These are phyloP conservation scores for Sutorius australiensis DNA, from an alignment of 768 basidiomycete genomes.

Conservation along the genomic window DNA sequence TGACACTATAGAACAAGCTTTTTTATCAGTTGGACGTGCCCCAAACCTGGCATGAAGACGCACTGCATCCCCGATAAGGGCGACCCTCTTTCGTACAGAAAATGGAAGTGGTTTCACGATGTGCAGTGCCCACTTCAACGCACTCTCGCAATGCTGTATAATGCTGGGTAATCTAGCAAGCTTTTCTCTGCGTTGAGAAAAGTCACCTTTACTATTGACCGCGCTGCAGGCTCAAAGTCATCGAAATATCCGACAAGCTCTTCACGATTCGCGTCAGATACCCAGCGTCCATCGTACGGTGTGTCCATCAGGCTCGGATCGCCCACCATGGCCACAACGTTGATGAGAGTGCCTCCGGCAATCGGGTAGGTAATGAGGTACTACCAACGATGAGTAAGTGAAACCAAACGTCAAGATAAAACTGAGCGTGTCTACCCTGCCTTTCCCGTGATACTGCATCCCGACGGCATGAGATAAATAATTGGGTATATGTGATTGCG, in stretches of 20 bases:
- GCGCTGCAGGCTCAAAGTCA: conserved; percentile 36
- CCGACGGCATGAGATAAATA: conserved; percentile 5
- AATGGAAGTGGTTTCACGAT: conserved; percentile 38
- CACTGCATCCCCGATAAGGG: conserved; percentile 51
- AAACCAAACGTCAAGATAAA: neutral
- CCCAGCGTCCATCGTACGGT: conserved; percentile 31
- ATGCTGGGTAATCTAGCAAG: neutral
- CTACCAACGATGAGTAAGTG: conserved; percentile 21
- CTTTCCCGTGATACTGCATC: conserved; percentile 12
- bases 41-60: neutral
- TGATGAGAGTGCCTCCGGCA: conserved; percentile 34
- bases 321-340: conserved; percentile 32
- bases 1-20: conserved; percentile 9
- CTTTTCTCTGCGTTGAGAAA: neutral
- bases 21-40: neutral
- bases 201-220: conserved; percentile 26
- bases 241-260: conserved; percentile 30
- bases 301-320: conserved; percentile 30
- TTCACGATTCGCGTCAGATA: conserved; percentile 26
- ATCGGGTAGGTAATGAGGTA: conserved; percentile 40
- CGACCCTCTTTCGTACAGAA: conserved; percentile 38
- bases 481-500: neutral
- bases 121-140: conserved; percentile 45
- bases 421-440: neutral
- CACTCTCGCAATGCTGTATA: conserved; percentile 33